These are phyloP conservation scores for Hypoxylon lenormandii DNA, from an alignment of 495 filamentous ascomycete genomes.

Conservation along the genomic window DNA sequence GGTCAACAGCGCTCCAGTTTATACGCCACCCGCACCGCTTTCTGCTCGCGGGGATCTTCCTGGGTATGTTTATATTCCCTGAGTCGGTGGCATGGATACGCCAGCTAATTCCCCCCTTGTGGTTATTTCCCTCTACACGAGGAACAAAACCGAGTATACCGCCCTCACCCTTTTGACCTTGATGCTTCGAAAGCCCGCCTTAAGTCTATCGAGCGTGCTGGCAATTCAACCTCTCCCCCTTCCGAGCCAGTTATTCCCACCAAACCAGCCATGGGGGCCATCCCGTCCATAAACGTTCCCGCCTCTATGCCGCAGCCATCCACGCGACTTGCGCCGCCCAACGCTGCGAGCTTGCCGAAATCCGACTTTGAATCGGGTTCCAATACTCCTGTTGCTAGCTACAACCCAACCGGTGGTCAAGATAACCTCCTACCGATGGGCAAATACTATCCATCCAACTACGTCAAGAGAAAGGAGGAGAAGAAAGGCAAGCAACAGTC, in stretches of 20 bases:
- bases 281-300: constrained; percentile 30
- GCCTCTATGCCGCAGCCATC: constrained; percentile 34
- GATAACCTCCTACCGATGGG: constrained; percentile 59
- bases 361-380: constrained; percentile 32
- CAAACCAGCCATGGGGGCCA: constrained; percentile 12
- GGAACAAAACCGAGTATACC: constrained; percentile 54
- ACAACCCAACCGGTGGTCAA: constrained; percentile 55
- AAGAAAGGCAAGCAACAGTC: constrained; percentile 35
- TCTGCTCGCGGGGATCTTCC: constrained; percentile 64
- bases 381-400: constrained; percentile 57
- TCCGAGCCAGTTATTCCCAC: constrained; percentile 3
- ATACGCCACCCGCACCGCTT: constrained; percentile 58
- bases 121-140: constrained; percentile 67
- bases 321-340: constrained; percentile 29
- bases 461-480: constrained; percentile 55
- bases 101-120: constrained; percentile 43
- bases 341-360: constrained; percentile 8
- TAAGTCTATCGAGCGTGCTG: constrained; percentile 49
- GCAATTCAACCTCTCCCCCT: constrained; percentile 38
- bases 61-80: constrained; percentile 61
- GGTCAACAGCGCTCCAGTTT: constrained; percentile 49
- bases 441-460: constrained; percentile 69
- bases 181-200: constrained; percentile 55
- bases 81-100: constrained; percentile 18
- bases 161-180: constrained; percentile 57